These are phyloP conservation scores for Colletotrichum sp. DNA, from an alignment of 2,329 filamentous ascomycete genomes.

Conservation along the genomic window DNA sequence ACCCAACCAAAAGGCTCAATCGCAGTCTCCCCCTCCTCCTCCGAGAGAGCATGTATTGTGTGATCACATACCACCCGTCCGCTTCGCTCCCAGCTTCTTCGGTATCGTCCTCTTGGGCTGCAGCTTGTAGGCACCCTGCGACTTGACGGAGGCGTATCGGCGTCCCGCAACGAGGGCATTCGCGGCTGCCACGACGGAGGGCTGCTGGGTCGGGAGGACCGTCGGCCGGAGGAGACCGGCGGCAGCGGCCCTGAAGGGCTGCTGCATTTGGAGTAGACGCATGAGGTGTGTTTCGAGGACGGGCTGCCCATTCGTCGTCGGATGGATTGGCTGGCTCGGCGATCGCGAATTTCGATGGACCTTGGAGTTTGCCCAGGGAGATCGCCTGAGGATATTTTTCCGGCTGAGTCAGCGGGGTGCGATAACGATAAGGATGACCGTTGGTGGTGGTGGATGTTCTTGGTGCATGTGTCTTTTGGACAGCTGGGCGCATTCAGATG, in stretches of 20 bases:
- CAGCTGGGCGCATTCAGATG: conserved; percentile 4
- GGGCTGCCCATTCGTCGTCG: conserved; percentile 13
- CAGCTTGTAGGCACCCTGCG: conserved; percentile 72
- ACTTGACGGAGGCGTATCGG: conserved; percentile 64
- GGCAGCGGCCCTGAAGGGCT: conserved; percentile 48
- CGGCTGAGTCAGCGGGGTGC: conserved; percentile 16
- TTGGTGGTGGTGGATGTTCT: not conserved
- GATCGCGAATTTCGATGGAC: conserved; percentile 1
- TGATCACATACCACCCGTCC: conserved; percentile 76
- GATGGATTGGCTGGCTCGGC: not conserved
- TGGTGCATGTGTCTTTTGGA: conserved; percentile 9
- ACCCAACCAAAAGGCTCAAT: not conserved
- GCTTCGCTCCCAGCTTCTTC: conserved; percentile 94
- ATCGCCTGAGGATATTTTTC: conserved; percentile 18
- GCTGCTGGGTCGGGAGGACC: not conserved
- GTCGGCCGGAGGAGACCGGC: conserved; percentile 28
- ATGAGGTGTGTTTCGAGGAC: conserved; percentile 33
- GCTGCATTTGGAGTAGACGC: conserved; percentile 52
- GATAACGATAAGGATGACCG: conserved; percentile 18
- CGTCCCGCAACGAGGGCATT: conserved; percentile 52
- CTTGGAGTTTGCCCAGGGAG: not conserved
- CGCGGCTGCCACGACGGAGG: conserved; percentile 26
- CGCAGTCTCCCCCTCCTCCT: not conserved
- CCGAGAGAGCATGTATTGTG: not conserved
- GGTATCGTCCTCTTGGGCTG: conserved; percentile 63